Conservation (phyloP, 768 basidiomycete genomes). For the Gymnopilus junonius region DNA sequence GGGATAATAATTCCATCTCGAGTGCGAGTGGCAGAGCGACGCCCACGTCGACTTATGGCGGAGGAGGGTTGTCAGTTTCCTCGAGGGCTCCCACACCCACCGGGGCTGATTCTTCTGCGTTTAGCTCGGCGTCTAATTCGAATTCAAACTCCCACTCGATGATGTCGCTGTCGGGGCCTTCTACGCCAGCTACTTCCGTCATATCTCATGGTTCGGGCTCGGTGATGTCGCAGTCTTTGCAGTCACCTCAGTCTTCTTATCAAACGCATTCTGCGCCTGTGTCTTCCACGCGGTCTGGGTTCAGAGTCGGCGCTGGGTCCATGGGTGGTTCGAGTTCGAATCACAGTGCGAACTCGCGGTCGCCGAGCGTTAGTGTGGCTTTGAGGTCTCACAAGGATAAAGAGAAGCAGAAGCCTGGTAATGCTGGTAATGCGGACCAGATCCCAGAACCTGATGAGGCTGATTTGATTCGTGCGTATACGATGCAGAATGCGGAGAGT, state of each 20-base stretch:
- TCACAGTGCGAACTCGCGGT: background rate
- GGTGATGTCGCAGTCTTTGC: background rate
- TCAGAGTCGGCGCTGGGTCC: conserved; percentile 17
- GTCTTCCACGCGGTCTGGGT: conserved; percentile 9
- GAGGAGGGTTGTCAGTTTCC: background rate
- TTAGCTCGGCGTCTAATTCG: conserved; percentile 10
- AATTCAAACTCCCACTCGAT: too few relatives aligned
- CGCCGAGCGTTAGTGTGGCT: background rate
- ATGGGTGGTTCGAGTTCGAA: too few relatives aligned
- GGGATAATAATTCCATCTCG: background rate
- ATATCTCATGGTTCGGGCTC: background rate
- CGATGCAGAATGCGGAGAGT: conserved; percentile 89
- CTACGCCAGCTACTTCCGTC: conserved; percentile 12
- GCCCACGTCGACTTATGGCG: conserved; percentile 13
- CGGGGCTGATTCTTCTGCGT: background rate
- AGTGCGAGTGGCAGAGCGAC: conserved; percentile 26
- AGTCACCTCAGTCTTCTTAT: background rate
- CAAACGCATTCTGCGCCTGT: background rate
- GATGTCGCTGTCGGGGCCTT: conserved; percentile 7
- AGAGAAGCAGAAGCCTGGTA: conserved; percentile 21
- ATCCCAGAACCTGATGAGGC: conserved; percentile 47
- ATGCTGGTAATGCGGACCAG: conserved; percentile 15
- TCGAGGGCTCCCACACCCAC: conserved; percentile 14
- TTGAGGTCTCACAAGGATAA: conserved; percentile 8
- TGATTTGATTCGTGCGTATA: conserved; percentile 72